Conservation (phyloP, 169 alveolate genomes). For the Plasmodium gaboni region DNA sequence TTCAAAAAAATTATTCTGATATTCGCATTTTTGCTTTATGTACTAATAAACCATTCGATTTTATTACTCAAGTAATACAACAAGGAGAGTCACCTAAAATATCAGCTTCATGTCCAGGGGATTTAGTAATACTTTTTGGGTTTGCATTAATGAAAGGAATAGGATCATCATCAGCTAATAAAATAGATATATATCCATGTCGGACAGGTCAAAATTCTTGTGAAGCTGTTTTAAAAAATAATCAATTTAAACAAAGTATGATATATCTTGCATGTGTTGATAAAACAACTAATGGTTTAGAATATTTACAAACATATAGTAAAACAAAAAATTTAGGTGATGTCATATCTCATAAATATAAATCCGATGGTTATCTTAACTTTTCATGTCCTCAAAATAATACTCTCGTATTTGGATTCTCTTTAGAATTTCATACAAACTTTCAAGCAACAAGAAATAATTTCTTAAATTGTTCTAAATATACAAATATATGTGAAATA, state of each 20-base stretch:
- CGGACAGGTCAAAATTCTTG: slow-evolving; percentile 79
- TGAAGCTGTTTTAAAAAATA: slow-evolving; percentile 70
- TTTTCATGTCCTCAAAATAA: slow-evolving; percentile 72
- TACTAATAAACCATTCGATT: slow-evolving; percentile 81
- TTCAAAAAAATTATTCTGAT: slow-evolving; percentile 74
- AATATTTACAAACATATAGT: slow-evolving; percentile 67
- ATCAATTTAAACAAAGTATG: slow-evolving; percentile 75
- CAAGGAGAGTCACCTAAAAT: slow-evolving; percentile 75
- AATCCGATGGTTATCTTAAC: slow-evolving; percentile 42
- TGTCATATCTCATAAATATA: slow-evolving; percentile 27
- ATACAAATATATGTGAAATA: slow-evolving; percentile 36
- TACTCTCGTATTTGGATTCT: slow-evolving; percentile 62
- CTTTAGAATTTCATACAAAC: slow-evolving; percentile 75
- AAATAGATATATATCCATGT: slow-evolving; percentile 77
- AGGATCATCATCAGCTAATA: slow-evolving; percentile 77
- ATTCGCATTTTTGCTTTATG: slow-evolving; percentile 86
- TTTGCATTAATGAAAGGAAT: slow-evolving; percentile 77
- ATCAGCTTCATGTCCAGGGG: slow-evolving; percentile 81
- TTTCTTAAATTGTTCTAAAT: slow-evolving; percentile 44
- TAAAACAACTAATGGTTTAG: slow-evolving; percentile 67
- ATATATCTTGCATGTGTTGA: slow-evolving; percentile 74
- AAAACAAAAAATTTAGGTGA: slow-evolving; percentile 50
- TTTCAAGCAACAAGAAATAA: slow-evolving; percentile 55
- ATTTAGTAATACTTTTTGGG: slow-evolving; percentile 77
- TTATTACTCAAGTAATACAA: slow-evolving; percentile 83